phyloP scores from a whole-genome alignment of 2,329 filamentous ascomycete species.

The Fusarium decemcellulare region DNA sequence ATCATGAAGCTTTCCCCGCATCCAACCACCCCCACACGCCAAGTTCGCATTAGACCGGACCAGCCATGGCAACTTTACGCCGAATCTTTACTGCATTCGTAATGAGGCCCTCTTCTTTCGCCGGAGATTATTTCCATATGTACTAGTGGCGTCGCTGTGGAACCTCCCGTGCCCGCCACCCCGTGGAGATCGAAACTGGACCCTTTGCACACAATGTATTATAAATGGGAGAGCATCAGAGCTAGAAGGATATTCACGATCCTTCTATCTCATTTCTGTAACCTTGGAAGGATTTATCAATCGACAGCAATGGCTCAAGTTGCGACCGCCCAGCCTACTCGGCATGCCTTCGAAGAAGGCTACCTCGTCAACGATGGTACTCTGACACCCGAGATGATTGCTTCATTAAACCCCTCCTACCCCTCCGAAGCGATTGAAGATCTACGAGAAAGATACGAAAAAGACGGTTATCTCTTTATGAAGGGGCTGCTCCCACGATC shows the following conservation, averaged over 20 bases:
- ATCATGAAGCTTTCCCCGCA: background rate
- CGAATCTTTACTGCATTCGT: constrained; percentile 12
- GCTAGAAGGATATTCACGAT: background rate
- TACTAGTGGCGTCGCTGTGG: background rate
- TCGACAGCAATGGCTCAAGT: background rate
- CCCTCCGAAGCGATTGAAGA: background rate
- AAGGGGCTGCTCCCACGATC: constrained; percentile 23
- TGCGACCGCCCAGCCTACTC: background rate
- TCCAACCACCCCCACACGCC: background rate
- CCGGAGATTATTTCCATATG: constrained; percentile 5
- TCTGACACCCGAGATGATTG: constrained; percentile 12
- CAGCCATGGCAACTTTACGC: constrained; percentile 5
- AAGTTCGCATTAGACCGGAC: background rate
- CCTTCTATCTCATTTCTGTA: background rate
- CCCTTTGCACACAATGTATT: background rate
- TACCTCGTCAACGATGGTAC: constrained; percentile 16
- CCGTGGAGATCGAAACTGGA: background rate
- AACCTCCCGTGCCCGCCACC: background rate
- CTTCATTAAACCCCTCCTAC: constrained; percentile 8
- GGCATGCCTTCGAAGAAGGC: background rate
- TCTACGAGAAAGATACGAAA: constrained; percentile 9
- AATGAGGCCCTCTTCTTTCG: background rate
- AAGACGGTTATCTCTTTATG: constrained; percentile 19
- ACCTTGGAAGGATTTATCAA: background rate
- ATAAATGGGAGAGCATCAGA: background rate